phyloP scores from a whole-genome alignment of 306 rosid genomes.

The Alnus rubra region DNA sequence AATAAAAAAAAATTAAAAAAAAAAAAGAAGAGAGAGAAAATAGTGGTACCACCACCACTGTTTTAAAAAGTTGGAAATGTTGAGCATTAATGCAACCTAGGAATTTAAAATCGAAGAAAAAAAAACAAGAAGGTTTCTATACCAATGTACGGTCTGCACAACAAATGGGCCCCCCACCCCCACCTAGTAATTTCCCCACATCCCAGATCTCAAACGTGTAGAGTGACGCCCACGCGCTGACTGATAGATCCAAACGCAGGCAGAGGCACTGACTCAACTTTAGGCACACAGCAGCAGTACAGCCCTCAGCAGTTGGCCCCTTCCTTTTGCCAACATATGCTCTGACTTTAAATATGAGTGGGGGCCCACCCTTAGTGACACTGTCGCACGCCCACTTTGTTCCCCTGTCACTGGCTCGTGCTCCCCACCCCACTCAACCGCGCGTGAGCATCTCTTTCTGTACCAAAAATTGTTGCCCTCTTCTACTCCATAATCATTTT shows the following conservation, averaged over 20 bases:
- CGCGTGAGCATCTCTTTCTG: constrained; percentile 1
- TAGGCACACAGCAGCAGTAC: background rate
- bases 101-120: background rate
- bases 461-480: background rate
- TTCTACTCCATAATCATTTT: background rate
- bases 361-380: background rate
- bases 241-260: background rate
- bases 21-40: too few species aligned
- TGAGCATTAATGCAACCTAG: background rate
- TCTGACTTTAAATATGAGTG: background rate
- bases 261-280: background rate
- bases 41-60: too few species aligned
- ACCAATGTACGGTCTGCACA: background rate
- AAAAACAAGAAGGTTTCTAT: too few species aligned
- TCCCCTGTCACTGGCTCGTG: constrained; percentile 6
- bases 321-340: background rate
- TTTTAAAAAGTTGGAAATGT: too few species aligned
- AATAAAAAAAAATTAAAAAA: too few species aligned
- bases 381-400: constrained; percentile 8
- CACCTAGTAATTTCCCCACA: background rate
- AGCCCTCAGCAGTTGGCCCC: too few species aligned
- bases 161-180: background rate
- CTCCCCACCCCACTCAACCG: background rate
- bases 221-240: background rate
- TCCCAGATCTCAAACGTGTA: background rate